Percentiles rank a stretch among this genome's conserved stretches.
These are phyloP conservation scores for Pyronema omphalodes DNA, from an alignment of 495 filamentous ascomycete genomes.

Conservation along the genomic window DNA sequence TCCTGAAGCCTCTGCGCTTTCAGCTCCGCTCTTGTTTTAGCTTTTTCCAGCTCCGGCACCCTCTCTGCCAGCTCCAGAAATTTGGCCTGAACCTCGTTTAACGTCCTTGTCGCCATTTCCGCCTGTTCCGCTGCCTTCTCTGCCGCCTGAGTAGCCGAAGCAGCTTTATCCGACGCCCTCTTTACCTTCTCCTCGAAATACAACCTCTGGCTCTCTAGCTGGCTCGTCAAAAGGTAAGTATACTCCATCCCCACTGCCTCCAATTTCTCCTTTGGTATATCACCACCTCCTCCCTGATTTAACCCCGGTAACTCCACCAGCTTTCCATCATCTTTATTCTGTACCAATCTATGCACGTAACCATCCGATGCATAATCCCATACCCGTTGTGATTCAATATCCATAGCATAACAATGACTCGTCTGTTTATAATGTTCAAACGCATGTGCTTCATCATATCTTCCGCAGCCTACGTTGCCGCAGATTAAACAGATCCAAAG, in stretches of 20 bases:
- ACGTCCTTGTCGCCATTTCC: constrained; percentile 30
- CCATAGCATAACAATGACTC: constrained; percentile 76
- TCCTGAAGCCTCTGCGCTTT: constrained; percentile 51
- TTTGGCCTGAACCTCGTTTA: constrained; percentile 37
- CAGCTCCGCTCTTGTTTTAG: constrained; percentile 45
- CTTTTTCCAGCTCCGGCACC: constrained; percentile 48
- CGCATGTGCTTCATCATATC: constrained; percentile 85
- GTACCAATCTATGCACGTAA: constrained; percentile 89
- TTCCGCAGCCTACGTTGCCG: constrained; percentile 78
- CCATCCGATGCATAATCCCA: constrained; percentile 94
- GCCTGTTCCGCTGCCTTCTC: constrained; percentile 41
- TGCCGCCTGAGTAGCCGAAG: constrained; percentile 47
- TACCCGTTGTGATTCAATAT: constrained; percentile 78
- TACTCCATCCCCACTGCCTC: constrained; percentile 88
- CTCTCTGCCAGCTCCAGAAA: constrained; percentile 40
- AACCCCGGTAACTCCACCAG: constrained; percentile 59
- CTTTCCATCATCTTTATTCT: constrained; percentile 79
- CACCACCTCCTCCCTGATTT: constrained; percentile 35
- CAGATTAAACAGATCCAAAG: constrained; percentile 86
- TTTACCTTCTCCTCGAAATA: constrained; percentile 91
- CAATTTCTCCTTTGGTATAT: constrained; percentile 74
- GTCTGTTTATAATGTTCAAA: constrained; percentile 86
- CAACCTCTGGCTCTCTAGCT: constrained; percentile 75
- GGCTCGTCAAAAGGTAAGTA: constrained; percentile 74
- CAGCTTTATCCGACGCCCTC: constrained; percentile 80